phyloP scores from a whole-genome alignment of 139 green algal genomes.

The Coccomyxa sp. region DNA sequence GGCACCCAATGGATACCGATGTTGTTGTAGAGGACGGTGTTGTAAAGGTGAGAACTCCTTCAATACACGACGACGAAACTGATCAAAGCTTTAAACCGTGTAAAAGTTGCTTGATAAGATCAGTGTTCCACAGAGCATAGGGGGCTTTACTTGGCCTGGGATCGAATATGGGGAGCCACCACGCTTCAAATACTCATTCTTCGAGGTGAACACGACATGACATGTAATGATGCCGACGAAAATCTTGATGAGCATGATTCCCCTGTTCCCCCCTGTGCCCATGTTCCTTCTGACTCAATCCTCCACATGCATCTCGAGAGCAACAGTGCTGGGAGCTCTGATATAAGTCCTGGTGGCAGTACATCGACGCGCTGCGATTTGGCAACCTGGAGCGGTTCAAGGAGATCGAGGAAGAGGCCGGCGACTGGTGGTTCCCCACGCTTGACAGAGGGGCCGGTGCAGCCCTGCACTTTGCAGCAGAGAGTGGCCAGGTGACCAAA shows the following conservation, averaged over 20 bases:
- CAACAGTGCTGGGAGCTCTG: neutral
- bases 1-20: too few relatives aligned
- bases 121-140: conserved; percentile 19
- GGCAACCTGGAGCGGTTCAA: conserved; percentile 27
- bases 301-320: neutral
- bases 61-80: too few relatives aligned
- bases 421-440: conserved; percentile 29
- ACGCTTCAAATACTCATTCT: conserved; percentile 31
- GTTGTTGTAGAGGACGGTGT: neutral
- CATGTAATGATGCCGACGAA: neutral
- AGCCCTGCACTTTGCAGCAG: conserved; percentile 33
- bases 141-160: conserved; percentile 44
- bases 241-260: neutral
- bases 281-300: too few relatives aligned
- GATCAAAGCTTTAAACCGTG: too few relatives aligned
- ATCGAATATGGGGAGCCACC: conserved; percentile 44
- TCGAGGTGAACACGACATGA: conserved; percentile 28
- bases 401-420: conserved; percentile 18
- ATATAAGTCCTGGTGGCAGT: conserved; percentile 21
- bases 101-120: neutral
- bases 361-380: conserved; percentile 31
- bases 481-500: conserved; percentile 25
- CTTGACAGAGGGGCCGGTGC: conserved; percentile 36
- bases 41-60: neutral
- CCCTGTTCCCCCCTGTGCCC: too few relatives aligned